Percentiles rank a stretch among this genome's conserved stretches.
These are phyloP conservation scores for Scortechinia acanthostroma DNA, from an alignment of 2,329 filamentous ascomycete species.

Conservation along the genomic window DNA sequence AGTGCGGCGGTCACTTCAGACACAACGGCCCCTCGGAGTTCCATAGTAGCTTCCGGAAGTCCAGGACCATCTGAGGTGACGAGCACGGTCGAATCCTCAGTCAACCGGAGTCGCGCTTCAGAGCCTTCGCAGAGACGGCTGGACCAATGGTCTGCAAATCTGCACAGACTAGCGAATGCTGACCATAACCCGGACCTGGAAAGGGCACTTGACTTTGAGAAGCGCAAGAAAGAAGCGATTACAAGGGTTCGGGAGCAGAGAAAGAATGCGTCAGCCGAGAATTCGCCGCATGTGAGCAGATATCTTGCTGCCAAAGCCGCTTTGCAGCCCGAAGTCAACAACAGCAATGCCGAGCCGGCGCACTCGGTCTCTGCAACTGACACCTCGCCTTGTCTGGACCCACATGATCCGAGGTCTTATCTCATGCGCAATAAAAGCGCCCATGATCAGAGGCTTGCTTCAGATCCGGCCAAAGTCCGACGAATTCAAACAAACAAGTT, in stretches of 20 bases:
- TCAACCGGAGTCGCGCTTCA: not conserved
- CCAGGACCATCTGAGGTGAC: too few species aligned
- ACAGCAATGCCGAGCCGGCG: too few species aligned
- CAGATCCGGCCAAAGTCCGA: conserved; percentile 5
- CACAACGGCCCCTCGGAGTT: not conserved
- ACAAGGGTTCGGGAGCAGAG: conserved; percentile 11
- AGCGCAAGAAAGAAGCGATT: conserved; percentile 21
- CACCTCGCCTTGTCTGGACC: not conserved
- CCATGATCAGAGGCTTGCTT: not conserved
- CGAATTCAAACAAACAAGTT: conserved; percentile 12
- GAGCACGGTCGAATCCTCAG: too few species aligned
- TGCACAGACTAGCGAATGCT: conserved; percentile 9
- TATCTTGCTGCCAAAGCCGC: conserved; percentile 18
- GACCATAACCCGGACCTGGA: conserved; percentile 11
- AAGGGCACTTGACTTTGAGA: conserved; percentile 25
- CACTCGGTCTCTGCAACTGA: not conserved
- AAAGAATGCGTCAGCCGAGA: not conserved
- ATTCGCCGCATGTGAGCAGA: conserved; percentile 13
- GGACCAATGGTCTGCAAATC: conserved; percentile 12
- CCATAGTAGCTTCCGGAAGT: too few species aligned
- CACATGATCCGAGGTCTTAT: not conserved
- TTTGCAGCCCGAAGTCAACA: conserved; percentile 6
- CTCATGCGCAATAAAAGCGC: not conserved
- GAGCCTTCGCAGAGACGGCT: conserved; percentile 4
- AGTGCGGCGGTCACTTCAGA: not conserved